Evolutionary conservation across 768 basidiomycete species (phyloP).

Genomic region (Collybia sordida): DNA sequence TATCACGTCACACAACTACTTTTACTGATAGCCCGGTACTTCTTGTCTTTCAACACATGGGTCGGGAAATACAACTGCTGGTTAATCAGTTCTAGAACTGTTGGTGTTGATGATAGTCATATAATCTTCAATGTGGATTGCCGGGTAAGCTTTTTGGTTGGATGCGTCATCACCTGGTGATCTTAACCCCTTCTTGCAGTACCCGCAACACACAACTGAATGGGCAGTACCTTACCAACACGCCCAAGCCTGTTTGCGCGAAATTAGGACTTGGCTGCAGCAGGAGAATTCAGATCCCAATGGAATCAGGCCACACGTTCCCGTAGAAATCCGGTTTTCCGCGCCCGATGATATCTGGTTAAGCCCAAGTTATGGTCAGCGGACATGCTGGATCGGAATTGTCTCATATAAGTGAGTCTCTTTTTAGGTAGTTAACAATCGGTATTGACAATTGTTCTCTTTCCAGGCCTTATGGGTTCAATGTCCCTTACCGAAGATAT

Average conservation of each 20-base stretch:
- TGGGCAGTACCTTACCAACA: conserved; percentile 84
- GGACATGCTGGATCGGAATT: conserved; percentile 94
- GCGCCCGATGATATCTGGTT: conserved; percentile 92
- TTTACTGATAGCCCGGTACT: conserved; percentile 72
- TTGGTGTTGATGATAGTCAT: conserved; percentile 75
- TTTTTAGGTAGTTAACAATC: conserved; percentile 5
- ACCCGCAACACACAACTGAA: conserved; percentile 92
- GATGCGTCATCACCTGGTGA: conserved; percentile 5
- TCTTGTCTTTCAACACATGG: conserved; percentile 60
- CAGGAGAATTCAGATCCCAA: conserved; percentile 61
- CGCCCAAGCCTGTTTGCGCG: conserved; percentile 65
- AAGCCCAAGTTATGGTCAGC: conserved; percentile 78
- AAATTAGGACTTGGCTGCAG: conserved; percentile 71
- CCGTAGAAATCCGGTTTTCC: conserved; percentile 90
- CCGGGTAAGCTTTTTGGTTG: conserved; percentile 53
- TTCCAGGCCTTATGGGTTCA: conserved; percentile 81
- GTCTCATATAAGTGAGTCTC: conserved; percentile 88
- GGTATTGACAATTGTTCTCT: conserved; percentile 1
- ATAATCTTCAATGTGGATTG: conserved; percentile 93
- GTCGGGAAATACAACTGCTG: conserved; percentile 67
- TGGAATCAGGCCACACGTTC: conserved; percentile 88
- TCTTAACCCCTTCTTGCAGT: conserved; percentile 41
- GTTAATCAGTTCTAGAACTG: conserved; percentile 55
- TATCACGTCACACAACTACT: conserved; percentile 83
- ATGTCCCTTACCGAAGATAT: conserved; percentile 76